Percentiles rank a stretch among this genome's conserved stretches.
phyloP scores from a whole-genome alignment of 179 eudicot genomes.

The Pouteria campechiana region DNA sequence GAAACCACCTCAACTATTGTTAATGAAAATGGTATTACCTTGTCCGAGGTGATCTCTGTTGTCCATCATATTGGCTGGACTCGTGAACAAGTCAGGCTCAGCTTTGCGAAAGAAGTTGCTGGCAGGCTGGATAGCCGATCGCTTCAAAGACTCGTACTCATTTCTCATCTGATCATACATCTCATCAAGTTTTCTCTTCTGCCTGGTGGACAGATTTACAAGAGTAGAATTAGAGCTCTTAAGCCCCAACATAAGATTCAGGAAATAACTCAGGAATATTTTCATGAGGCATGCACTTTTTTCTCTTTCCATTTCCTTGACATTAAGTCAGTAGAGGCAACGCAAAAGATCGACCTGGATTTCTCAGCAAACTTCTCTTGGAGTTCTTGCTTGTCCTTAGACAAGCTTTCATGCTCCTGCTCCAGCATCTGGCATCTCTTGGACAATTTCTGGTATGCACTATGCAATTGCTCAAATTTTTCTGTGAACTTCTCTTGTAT shows the following conservation, averaged over 20 bases:
- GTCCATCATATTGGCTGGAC: conserved; percentile 58
- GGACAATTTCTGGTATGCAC: conserved; percentile 87
- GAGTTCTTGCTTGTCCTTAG: conserved; percentile 88
- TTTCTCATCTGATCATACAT: conserved; percentile 92
- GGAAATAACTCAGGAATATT: no score
- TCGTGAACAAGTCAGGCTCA: conserved; percentile 72
- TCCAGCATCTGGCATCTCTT: conserved; percentile 94
- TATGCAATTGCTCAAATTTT: conserved; percentile 74
- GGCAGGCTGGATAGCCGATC: conserved; percentile 79
- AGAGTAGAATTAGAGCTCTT: no score
- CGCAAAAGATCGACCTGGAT: conserved; percentile 43
- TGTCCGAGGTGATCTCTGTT: conserved; percentile 57
- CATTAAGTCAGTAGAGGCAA: not conserved
- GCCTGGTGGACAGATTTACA: conserved; percentile 35
- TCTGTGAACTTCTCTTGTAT: conserved; percentile 82
- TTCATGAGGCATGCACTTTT: no score
- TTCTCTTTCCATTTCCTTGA: no score
- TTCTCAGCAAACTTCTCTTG: conserved; percentile 92
- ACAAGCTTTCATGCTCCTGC: conserved; percentile 67
- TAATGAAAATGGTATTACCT: conserved; percentile 51
- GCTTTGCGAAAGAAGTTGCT: conserved; percentile 54
- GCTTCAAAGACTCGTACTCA: conserved; percentile 64
- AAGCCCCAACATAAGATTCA: no score
- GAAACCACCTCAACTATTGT: no score
- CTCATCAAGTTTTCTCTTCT: conserved; percentile 94